Conservation (phyloP, 2,329 filamentous ascomycete genomes). For the Pseudonectria buxi region DNA sequence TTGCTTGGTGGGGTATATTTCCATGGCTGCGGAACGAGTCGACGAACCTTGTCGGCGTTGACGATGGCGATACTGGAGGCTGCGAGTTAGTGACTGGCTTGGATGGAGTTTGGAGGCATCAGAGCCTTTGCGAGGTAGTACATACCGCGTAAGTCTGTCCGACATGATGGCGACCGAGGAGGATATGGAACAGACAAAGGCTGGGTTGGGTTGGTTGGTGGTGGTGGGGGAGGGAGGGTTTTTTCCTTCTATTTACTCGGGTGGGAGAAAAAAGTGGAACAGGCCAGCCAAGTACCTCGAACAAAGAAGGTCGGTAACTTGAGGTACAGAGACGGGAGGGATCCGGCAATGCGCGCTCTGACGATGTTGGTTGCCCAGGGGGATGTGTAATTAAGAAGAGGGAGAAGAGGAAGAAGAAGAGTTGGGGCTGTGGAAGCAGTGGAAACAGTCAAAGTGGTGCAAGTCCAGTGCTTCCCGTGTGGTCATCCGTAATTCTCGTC, state of each 20-base stretch:
- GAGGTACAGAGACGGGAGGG: too few relatives aligned
- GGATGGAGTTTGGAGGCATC: background rate
- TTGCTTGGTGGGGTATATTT: slow-evolving; percentile 18
- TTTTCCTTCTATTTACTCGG: slow-evolving; percentile 9
- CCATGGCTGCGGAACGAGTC: slow-evolving; percentile 8
- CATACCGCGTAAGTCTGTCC: slow-evolving; percentile 91
- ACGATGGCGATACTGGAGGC: slow-evolving; percentile 86
- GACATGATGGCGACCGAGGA: slow-evolving; percentile 55
- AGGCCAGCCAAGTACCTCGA: too few relatives aligned
- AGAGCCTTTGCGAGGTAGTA: slow-evolving; percentile 6
- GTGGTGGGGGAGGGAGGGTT: slow-evolving; percentile 15
- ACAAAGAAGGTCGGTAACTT: too few relatives aligned
- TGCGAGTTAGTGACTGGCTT: slow-evolving; percentile 17
- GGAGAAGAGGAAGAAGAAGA: background rate
- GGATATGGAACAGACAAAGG: slow-evolving; percentile 8
- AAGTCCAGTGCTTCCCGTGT: slow-evolving; percentile 17
- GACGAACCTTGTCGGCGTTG: slow-evolving; percentile 85
- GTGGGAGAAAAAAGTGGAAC: too few relatives aligned
- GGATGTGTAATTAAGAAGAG: background rate
- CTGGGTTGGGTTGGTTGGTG: slow-evolving; percentile 1
- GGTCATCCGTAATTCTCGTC: slow-evolving; percentile 35
- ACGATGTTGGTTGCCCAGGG: too few relatives aligned
- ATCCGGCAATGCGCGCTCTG: background rate
- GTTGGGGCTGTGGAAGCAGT: background rate
- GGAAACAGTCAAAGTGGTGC: slow-evolving; percentile 12